phyloP scores from a whole-genome alignment of 2,329 filamentous ascomycete species.

The Sclerotinia minor region DNA sequence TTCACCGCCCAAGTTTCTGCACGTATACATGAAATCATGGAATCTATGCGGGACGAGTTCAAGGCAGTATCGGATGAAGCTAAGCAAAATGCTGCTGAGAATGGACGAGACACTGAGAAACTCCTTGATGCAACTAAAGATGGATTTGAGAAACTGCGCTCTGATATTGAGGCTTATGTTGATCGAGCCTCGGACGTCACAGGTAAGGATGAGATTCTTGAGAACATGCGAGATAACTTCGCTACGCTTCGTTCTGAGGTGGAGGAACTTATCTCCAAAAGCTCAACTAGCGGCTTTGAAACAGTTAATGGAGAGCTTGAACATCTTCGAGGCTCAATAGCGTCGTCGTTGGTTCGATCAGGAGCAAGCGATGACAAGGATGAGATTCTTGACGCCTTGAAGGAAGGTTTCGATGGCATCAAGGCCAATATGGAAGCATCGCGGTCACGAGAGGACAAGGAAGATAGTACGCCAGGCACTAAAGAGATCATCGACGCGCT shows the following conservation, averaged over 20 bases:
- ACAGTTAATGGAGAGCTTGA: constrained; percentile 56
- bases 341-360: constrained; percentile 51
- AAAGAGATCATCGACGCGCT: constrained; percentile 87
- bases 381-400: constrained; percentile 63
- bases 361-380: constrained; percentile 54
- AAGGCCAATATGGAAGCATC: constrained; percentile 62
- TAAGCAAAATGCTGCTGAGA: constrained; percentile 77
- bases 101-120: constrained; percentile 81
- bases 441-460: constrained; percentile 42
- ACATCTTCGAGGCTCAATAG: constrained; percentile 58
- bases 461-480: constrained; percentile 56
- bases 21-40: constrained; percentile 65
- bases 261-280: constrained; percentile 58
- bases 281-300: constrained; percentile 56
- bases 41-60: constrained; percentile 60
- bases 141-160: constrained; percentile 76
- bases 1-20: constrained; percentile 54
- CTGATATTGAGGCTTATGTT: constrained; percentile 79
- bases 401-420: constrained; percentile 71
- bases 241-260: constrained; percentile 68
- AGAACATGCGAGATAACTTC: constrained; percentile 63
- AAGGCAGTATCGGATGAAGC: constrained; percentile 60
- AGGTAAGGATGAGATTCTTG: constrained; percentile 76
- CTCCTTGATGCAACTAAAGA: constrained; percentile 85
- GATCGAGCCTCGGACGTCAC: constrained; percentile 68